Conservation (phyloP, 441 rosid genomes). For the Erodium texanum region DNA sequence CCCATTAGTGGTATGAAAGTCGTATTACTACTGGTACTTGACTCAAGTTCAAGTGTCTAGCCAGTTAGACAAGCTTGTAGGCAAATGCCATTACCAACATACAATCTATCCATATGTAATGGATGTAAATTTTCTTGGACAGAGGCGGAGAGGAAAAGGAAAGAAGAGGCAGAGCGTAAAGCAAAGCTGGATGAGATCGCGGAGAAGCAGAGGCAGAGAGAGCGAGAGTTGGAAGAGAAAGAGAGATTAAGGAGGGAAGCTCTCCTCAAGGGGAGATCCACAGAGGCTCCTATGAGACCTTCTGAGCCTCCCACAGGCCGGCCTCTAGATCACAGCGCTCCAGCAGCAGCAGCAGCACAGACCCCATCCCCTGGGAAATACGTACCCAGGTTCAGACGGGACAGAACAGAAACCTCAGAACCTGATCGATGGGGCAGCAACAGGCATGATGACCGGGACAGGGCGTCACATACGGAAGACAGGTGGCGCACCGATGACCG, state of each 20-base stretch:
- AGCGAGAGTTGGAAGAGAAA: conserved; percentile 70
- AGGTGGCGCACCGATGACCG: conserved; percentile 27
- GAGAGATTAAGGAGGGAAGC: conserved; percentile 55
- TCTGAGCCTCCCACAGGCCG: conserved; percentile 29
- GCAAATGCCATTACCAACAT: too few relatives aligned
- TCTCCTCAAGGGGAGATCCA: conserved; percentile 33
- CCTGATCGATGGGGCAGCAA: conserved; percentile 40
- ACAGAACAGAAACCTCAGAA: conserved; percentile 29
- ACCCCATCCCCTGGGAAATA: conserved; percentile 43
- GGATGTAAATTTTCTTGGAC: conserved; percentile 12
- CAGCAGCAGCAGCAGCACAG: conserved; percentile 26
- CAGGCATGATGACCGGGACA: neutral
- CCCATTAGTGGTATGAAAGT: too few relatives aligned
- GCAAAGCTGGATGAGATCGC: conserved; percentile 82
- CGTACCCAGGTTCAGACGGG: conserved; percentile 50
- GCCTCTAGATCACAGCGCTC: too few relatives aligned
- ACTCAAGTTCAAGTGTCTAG: too few relatives aligned
- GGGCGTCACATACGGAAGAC: conserved; percentile 25
- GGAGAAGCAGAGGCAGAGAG: conserved; percentile 86
- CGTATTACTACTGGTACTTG: too few relatives aligned
- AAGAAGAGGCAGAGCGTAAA: conserved; percentile 68
- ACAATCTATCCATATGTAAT: too few relatives aligned
- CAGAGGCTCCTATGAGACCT: conserved; percentile 38
- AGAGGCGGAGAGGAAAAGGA: conserved; percentile 78
- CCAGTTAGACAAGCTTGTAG: too few relatives aligned